Evolutionary conservation across 1,139 yeast species (phyloP).

Genomic region (Hanseniaspora uvarum): DNA sequence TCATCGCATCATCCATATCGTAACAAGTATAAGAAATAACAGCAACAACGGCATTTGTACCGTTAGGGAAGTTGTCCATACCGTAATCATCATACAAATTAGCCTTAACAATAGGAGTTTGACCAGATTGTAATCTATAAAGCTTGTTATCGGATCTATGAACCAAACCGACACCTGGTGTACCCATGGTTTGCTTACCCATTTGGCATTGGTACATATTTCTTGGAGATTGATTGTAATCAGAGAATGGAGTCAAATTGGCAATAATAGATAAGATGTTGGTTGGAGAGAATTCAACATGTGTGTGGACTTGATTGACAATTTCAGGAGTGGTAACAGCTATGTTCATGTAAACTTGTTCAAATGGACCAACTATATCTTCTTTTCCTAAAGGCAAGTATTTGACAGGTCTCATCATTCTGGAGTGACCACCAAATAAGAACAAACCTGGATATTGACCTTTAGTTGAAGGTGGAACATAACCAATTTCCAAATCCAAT

Average conservation of each 20-base stretch:
- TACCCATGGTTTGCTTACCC: slow-evolving; percentile 99
- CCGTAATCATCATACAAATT: slow-evolving; percentile 91
- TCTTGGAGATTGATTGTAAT: slow-evolving; percentile 98
- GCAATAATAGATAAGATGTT: slow-evolving; percentile 89
- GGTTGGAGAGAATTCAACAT: slow-evolving; percentile 91
- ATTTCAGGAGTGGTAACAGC: slow-evolving; percentile 94
- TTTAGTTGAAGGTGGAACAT: slow-evolving; percentile 84
- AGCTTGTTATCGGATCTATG: slow-evolving; percentile 93
- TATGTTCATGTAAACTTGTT: slow-evolving; percentile 91
- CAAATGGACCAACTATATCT: slow-evolving; percentile 93
- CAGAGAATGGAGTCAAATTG: slow-evolving; percentile 93
- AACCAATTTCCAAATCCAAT: slow-evolving; percentile 78
- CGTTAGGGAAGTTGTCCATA: slow-evolving; percentile 97
- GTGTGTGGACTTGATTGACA: slow-evolving; percentile 68
- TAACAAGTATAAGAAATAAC: slow-evolving; percentile 97
- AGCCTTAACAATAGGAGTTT: slow-evolving; percentile 94
- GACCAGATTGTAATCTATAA: slow-evolving; percentile 88
- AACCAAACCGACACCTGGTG: slow-evolving; percentile 89
- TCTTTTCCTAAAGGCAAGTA: slow-evolving; percentile 73
- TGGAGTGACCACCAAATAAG: slow-evolving; percentile 79
- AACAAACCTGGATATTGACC: slow-evolving; percentile 97
- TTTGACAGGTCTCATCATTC: slow-evolving; percentile 94
- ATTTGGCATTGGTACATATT: slow-evolving; percentile 99
- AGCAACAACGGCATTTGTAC: slow-evolving; percentile 96
- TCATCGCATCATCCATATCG: slow-evolving; percentile 99